These are phyloP conservation scores for Trichosanthes cucumerina DNA, from an alignment of 306 rosid species.

Conservation along the genomic window DNA sequence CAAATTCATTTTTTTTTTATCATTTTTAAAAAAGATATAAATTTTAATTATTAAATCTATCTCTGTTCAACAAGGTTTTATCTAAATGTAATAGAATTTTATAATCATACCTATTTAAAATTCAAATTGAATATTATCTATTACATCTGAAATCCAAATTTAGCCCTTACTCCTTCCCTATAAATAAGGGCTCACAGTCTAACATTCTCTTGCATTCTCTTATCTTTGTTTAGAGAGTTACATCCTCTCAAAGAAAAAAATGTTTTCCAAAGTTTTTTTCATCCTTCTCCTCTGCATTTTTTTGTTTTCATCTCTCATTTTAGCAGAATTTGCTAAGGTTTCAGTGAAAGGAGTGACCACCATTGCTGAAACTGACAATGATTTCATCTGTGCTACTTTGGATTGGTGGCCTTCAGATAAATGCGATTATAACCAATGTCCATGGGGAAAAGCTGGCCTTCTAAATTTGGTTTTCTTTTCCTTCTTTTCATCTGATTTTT, in stretches of 20 bases:
- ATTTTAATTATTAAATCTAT: too few relatives aligned
- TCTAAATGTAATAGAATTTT: too few relatives aligned
- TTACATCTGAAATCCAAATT: neutral
- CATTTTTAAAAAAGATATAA: too few relatives aligned
- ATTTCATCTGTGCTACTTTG: conserved; percentile 55
- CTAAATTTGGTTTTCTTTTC: conserved; percentile 24
- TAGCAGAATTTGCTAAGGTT: conserved; percentile 25
- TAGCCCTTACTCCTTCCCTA: neutral
- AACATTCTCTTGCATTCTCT: neutral
- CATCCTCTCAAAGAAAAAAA: neutral
- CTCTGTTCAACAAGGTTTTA: too few relatives aligned
- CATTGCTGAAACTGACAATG: conserved; percentile 39
- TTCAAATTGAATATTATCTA: too few relatives aligned
- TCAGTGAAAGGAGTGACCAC: conserved; percentile 24
- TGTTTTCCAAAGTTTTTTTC: neutral
- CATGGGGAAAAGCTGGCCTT: conserved; percentile 43
- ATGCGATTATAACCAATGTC: conserved; percentile 49
- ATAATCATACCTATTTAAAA: too few relatives aligned
- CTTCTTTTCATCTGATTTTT: neutral
- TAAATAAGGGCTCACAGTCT: neutral
- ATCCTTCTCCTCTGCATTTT: conserved; percentile 9
- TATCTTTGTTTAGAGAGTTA: neutral
- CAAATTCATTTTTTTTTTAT: too few relatives aligned
- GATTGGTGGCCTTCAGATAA: conserved; percentile 66
- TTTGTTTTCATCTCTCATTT: neutral